A percentile compares a stretch with the other conserved stretches of the same genome.
These are phyloP conservation scores for Olyra latifolia DNA, from an alignment of 176 grass and related monocot species.

Conservation along the genomic window DNA sequence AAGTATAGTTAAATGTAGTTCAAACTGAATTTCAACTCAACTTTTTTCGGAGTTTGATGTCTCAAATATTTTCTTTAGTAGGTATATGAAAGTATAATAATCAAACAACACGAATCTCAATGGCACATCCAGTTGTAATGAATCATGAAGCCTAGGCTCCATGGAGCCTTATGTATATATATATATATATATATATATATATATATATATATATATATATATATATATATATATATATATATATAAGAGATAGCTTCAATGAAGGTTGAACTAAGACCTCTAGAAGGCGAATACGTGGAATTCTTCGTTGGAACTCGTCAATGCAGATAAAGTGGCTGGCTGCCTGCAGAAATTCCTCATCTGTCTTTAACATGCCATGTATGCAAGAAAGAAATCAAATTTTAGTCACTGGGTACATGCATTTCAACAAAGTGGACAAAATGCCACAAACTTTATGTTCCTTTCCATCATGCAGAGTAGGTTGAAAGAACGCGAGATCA, in stretches of 20 bases:
- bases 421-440: conserved; percentile 34
- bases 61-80: no score
- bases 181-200: no score
- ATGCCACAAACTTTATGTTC: neutral
- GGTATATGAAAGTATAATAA: no score
- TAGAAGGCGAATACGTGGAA: conserved; percentile 12
- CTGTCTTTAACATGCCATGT: neutral
- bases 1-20: no score
- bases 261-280: neutral
- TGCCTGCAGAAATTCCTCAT: neutral
- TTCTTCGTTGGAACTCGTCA: neutral
- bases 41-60: no score
- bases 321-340: neutral
- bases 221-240: no score
- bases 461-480: neutral
- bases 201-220: no score
- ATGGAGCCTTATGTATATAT: no score
- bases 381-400: neutral
- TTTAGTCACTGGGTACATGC: neutral
- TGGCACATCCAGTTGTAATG: no score
- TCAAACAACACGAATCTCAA: no score
- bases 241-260: neutral
- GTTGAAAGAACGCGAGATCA: neutral
- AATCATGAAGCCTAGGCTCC: no score
- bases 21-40: no score